A percentile compares a stretch with the other conserved stretches of the same genome.
phyloP scores from a whole-genome alignment of 169 alveolate species.

The Babesia bovis region DNA sequence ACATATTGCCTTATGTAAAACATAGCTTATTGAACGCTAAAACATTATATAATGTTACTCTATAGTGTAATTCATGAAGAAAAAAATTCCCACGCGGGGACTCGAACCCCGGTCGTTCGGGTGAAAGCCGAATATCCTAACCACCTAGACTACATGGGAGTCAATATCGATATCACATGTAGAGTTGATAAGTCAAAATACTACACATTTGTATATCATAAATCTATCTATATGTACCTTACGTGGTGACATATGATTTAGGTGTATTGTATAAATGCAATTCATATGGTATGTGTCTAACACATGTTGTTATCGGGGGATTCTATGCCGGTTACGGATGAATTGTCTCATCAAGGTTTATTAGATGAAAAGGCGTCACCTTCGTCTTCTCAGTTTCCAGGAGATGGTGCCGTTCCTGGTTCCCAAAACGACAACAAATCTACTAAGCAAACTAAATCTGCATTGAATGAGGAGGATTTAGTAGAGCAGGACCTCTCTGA shows the following conservation, averaged over 20 bases:
- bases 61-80: background rate
- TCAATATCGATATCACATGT: background rate
- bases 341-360: background rate
- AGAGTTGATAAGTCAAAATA: background rate
- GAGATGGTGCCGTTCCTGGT: background rate
- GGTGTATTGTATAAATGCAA: background rate
- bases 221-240: no score
- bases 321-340: background rate
- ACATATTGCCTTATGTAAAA: no score
- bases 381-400: no score
- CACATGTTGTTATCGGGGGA: background rate
- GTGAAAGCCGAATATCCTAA: constrained; percentile 99
- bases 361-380: no score
- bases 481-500: constrained; percentile 68
- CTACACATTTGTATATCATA: background rate
- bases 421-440: background rate
- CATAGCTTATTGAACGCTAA: no score
- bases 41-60: background rate
- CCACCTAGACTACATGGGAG: constrained; percentile 96
- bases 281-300: background rate
- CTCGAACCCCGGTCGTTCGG: constrained; percentile 99
- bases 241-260: no score
- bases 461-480: constrained; percentile 29
- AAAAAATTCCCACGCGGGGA: constrained; percentile 94
- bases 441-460: background rate